Evolutionary conservation across 2,329 filamentous ascomycete genomes (phyloP).

Genomic region (Trichoderma sp.): DNA sequence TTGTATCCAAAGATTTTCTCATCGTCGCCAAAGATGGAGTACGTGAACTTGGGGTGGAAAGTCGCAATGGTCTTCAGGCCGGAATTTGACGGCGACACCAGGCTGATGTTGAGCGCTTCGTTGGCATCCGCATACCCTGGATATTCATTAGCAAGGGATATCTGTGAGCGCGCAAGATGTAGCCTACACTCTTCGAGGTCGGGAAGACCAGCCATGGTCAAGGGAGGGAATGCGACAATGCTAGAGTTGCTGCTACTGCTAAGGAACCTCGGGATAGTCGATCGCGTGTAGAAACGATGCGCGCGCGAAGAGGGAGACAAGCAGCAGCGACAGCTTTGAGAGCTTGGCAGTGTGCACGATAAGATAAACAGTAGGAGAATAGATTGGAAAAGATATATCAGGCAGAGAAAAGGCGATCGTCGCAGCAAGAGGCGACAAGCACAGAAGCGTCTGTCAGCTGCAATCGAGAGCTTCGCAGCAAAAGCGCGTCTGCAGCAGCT

Average conservation of each 20-base stretch:
- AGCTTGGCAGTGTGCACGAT: neutral
- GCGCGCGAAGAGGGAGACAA: neutral
- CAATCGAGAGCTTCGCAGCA: neutral
- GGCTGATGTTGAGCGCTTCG: slow-evolving; percentile 63
- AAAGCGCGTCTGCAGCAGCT: slow-evolving; percentile 15
- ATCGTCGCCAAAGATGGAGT: slow-evolving; percentile 90
- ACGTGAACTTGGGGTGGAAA: slow-evolving; percentile 87
- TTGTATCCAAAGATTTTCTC: slow-evolving; percentile 91
- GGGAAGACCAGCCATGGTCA: slow-evolving; percentile 38
- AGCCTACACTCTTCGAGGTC: slow-evolving; percentile 42
- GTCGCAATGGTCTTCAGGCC: slow-evolving; percentile 61
- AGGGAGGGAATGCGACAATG: neutral
- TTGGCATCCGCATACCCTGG: slow-evolving; percentile 64
- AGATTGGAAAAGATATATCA: neutral
- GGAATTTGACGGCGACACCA: slow-evolving; percentile 54
- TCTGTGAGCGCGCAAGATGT: neutral
- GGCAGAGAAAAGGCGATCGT: neutral
- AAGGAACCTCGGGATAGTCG: neutral
- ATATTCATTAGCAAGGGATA: neutral
- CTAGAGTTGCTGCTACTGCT: neutral
- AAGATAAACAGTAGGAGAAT: neutral
- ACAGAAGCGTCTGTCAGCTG: neutral
- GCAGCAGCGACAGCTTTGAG: neutral
- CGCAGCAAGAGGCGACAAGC: slow-evolving; percentile 4
- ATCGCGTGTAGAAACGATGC: neutral